These are phyloP conservation scores for Amylocystis lapponica DNA, from an alignment of 768 basidiomycete species.

Conservation along the genomic window DNA sequence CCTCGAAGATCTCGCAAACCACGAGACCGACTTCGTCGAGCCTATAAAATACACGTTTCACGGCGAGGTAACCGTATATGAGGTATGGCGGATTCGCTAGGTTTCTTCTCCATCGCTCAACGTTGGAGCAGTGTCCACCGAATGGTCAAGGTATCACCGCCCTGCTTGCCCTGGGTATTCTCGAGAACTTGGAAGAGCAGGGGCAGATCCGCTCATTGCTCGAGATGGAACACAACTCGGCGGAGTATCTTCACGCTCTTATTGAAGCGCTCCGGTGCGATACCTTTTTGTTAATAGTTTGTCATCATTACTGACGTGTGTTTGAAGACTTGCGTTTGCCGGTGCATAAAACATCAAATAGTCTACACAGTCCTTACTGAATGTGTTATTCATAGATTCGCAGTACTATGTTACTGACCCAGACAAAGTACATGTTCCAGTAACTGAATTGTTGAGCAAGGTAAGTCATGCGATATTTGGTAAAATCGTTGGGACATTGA, in stretches of 20 bases:
- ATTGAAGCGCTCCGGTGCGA: conserved; percentile 78
- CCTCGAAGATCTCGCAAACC: conserved; percentile 85
- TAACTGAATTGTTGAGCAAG: conserved; percentile 81
- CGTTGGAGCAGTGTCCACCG: conserved; percentile 68
- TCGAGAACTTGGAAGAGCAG: conserved; percentile 79
- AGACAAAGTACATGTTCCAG: conserved; percentile 68
- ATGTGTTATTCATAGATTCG: conserved; percentile 72
- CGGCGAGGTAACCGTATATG: conserved; percentile 82
- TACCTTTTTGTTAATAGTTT: conserved; percentile 3
- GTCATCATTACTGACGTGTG: background rate
- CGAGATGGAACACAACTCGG: conserved; percentile 86
- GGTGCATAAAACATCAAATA: conserved; percentile 54
- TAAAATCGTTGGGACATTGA: background rate
- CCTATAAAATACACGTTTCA: conserved; percentile 91
- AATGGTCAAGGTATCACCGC: conserved; percentile 98
- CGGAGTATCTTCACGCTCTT: conserved; percentile 81
- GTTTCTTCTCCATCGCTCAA: background rate
- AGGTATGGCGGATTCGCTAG: conserved; percentile 44
- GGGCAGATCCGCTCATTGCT: conserved; percentile 62
- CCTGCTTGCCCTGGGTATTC: conserved; percentile 85
- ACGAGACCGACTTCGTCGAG: conserved; percentile 73
- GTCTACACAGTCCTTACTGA: too few species aligned
- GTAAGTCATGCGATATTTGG: too few species aligned
- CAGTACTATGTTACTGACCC: conserved; percentile 94
- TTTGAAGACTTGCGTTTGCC: conserved; percentile 50